These are phyloP conservation scores for Gnomoniopsis sp. DNA, from an alignment of 2,329 filamentous ascomycete genomes.

Conservation along the genomic window DNA sequence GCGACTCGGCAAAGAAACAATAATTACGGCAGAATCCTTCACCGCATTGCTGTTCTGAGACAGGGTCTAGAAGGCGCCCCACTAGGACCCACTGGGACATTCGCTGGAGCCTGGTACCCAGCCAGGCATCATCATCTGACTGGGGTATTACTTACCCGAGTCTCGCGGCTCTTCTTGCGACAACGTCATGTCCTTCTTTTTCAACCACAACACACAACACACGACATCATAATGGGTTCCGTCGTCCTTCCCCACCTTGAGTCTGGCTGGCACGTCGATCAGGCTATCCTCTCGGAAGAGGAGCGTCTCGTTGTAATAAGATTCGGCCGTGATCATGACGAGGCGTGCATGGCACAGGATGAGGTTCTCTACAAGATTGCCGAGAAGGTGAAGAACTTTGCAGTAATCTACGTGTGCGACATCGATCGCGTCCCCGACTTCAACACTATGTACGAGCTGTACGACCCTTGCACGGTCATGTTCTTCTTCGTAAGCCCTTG, in stretches of 20 bases:
- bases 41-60: no score
- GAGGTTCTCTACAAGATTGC: conserved; percentile 94
- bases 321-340: conserved; percentile 83
- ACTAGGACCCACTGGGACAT: no score
- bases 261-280: conserved; percentile 97
- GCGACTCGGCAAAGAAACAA: no score
- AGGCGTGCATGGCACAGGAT: conserved; percentile 73
- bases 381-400: conserved; percentile 90
- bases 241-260: conserved; percentile 88
- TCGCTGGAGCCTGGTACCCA: no score
- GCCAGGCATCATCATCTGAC: no score
- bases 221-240: conserved; percentile 57
- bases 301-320: conserved; percentile 91
- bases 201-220: background rate
- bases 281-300: conserved; percentile 68
- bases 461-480: conserved; percentile 87
- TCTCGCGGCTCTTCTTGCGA: background rate
- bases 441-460: conserved; percentile 83
- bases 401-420: conserved; percentile 90
- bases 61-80: no score
- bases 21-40: no score
- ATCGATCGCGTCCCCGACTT: conserved; percentile 88
- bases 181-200: background rate
- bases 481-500: conserved; percentile 58
- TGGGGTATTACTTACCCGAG: no score